A percentile compares a stretch with the other conserved stretches of the same genome.
phyloP scores from a whole-genome alignment of 139 green algal species.

The Chlorella sp. region DNA sequence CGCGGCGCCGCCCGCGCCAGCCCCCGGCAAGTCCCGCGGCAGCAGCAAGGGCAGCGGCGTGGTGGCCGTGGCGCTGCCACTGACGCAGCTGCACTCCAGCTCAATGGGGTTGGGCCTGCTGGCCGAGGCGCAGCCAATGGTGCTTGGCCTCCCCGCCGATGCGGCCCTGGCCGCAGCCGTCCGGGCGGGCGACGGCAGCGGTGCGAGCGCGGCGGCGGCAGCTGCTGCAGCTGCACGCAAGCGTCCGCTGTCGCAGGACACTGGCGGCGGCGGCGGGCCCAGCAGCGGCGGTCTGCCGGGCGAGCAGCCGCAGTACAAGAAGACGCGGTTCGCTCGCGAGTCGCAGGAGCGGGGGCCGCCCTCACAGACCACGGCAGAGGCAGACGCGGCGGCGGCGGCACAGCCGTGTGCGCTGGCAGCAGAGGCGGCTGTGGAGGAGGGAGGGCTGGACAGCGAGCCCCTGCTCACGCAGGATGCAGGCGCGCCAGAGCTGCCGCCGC shows the following conservation, averaged over 20 bases:
- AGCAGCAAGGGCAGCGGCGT: not conserved
- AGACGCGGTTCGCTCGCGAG: not conserved
- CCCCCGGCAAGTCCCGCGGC: not conserved
- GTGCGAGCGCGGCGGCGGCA: not conserved
- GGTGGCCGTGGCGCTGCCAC: no score
- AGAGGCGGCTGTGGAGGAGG: not conserved
- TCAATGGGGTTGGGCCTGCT: no score
- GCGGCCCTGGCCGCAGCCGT: no score
- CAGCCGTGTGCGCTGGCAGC: not conserved
- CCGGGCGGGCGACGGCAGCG: not conserved
- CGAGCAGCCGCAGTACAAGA: slow-evolving; percentile 6
- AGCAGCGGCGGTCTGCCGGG: no score
- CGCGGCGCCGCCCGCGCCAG: not conserved
- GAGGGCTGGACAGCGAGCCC: not conserved
- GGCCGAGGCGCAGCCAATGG: no score
- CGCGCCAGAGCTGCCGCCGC: not conserved
- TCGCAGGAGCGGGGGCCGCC: no score
- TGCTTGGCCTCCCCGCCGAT: no score
- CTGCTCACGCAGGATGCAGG: not conserved
- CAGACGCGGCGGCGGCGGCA: not conserved
- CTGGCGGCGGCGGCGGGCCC: not conserved
- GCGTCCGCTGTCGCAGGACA: not conserved
- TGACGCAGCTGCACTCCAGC: no score
- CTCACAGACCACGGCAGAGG: no score
- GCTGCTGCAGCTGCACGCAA: not conserved